A percentile compares a stretch with the other conserved stretches of the same genome.
Conservation (phyloP, 2,329 filamentous ascomycete species). For the Penicillium aurantiogriseum region DNA sequence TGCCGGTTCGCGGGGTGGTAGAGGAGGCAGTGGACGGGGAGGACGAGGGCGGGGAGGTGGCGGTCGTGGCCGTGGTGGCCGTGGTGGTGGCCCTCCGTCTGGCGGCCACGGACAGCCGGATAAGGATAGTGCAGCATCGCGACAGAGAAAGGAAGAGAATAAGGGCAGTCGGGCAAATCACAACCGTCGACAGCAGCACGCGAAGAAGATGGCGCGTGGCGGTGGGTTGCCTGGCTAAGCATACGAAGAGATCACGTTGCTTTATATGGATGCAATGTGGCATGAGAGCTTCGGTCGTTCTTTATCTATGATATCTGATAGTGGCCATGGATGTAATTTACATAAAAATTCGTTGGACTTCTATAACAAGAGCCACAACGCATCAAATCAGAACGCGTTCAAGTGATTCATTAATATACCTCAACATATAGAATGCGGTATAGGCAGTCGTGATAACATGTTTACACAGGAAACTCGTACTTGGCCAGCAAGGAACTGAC, state of each 20-base stretch:
- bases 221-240: slow-evolving; percentile 42
- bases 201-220: slow-evolving; percentile 61
- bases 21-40: slow-evolving; percentile 49
- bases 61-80: slow-evolving; percentile 55
- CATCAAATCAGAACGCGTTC: slow-evolving; percentile 2
- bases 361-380: background rate
- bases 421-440: background rate
- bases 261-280: background rate
- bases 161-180: slow-evolving; percentile 84
- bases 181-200: slow-evolving; percentile 70
- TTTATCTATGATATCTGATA: background rate
- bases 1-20: slow-evolving; percentile 28
- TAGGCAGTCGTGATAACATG: slow-evolving; percentile 7
- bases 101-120: slow-evolving; percentile 62
- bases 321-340: slow-evolving; percentile 4
- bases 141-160: slow-evolving; percentile 75
- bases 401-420: slow-evolving; percentile 14
- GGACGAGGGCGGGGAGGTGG: slow-evolving; percentile 52
- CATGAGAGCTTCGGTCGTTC: background rate
- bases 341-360: background rate
- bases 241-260: background rate
- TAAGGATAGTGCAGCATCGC: slow-evolving; percentile 69
- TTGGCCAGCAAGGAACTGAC: slow-evolving; percentile 8
- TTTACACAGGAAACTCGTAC: slow-evolving; percentile 5
- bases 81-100: slow-evolving; percentile 16